Evolutionary conservation across 805 yeast species (phyloP), one percentile per base, ranked within the genome.

Genomic region (Candida ipomoeae): DNA sequence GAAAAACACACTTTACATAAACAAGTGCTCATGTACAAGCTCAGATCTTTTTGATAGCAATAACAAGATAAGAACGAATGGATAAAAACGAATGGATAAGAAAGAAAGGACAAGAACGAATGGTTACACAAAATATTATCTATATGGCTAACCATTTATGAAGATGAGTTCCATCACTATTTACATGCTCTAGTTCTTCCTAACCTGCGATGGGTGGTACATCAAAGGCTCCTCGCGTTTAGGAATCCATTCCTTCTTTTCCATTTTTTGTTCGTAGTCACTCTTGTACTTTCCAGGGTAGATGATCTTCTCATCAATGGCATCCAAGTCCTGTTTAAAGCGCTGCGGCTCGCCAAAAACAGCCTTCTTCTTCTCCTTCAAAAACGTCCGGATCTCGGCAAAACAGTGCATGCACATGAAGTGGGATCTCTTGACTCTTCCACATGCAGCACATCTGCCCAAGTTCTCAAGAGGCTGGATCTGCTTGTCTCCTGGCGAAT

Each of bases 371-470:
- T 75, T 74, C 35, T 68, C 70, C 58, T 81, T 85, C 88, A 96
- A 89, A 40, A 85, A 74, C 50, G 79, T 74, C 65, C 82, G 84
- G 62, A 94, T 86, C 64, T 90, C 90, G 32, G 79, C 81, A 51
- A 89, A 91, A 72, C 99, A 92, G 62, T 87, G 81, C 95, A 89
- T 89, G 70, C 99, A 92, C 60, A 92, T 75, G 50, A 90, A 83
- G 68, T 94, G 96, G 1, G 94, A 83, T 63, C 97, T 79, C 71
- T 92, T 94, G 60, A 82, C 85, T 55, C 87, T 85, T 40, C 99
- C 99, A 72, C 99, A 92, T 0, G 96, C 85, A 2, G 98, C 97
- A 66, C 99, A 92, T 66, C 96, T 81, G 55, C 86, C 89, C 62
- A 94, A 74, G 64, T 88, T 85, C 49, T 83, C 80, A 56, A 87